A percentile compares a stretch with the other conserved stretches of the same genome.
These are phyloP conservation scores for Trichothecium sympodiale DNA, from an alignment of 2,329 filamentous ascomycete species.

Conservation along the genomic window DNA sequence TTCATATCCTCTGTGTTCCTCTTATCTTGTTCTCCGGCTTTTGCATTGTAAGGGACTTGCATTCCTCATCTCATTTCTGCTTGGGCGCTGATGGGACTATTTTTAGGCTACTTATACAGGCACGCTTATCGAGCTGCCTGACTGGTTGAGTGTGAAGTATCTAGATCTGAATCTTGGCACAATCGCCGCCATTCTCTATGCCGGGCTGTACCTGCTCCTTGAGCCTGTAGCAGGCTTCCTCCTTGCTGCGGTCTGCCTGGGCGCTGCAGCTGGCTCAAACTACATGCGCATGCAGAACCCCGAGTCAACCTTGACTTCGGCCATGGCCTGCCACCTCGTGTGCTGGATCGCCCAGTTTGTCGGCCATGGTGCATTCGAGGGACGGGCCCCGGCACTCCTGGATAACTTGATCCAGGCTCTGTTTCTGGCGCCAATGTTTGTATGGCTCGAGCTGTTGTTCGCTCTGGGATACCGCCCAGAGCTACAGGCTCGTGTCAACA, in stretches of 20 bases:
- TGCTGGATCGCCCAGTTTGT: constrained; percentile 87
- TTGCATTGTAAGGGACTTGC: constrained; percentile 49
- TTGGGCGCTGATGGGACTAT: constrained; percentile 2
- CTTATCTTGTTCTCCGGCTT: constrained; percentile 62
- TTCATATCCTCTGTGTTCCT: constrained; percentile 73
- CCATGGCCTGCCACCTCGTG: constrained; percentile 56
- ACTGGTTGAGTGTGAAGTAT: constrained; percentile 56
- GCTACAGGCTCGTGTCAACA: constrained; percentile 69
- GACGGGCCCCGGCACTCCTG: constrained; percentile 75
- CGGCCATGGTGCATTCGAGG: constrained; percentile 82
- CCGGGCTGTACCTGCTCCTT: constrained; percentile 75
- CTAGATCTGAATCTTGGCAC: constrained; percentile 56
- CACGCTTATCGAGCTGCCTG: constrained; percentile 52
- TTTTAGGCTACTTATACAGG: constrained; percentile 49
- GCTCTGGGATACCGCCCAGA: constrained; percentile 81
- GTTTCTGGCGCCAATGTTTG: constrained; percentile 89
- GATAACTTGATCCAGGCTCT: constrained; percentile 89
- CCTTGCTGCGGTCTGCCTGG: constrained; percentile 66
- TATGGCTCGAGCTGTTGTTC: constrained; percentile 93
- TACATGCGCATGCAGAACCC: constrained; percentile 52
- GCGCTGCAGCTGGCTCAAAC: constrained; percentile 63
- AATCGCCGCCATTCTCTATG: constrained; percentile 56
- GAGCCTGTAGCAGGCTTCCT: constrained; percentile 84
- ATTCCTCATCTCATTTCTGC: constrained; percentile 2
- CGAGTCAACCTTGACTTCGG: constrained; percentile 38